Percentiles rank a stretch among this genome's conserved stretches.
Conservation (phyloP, 805 yeast species). For the Metschnikowia lunata region DNA sequence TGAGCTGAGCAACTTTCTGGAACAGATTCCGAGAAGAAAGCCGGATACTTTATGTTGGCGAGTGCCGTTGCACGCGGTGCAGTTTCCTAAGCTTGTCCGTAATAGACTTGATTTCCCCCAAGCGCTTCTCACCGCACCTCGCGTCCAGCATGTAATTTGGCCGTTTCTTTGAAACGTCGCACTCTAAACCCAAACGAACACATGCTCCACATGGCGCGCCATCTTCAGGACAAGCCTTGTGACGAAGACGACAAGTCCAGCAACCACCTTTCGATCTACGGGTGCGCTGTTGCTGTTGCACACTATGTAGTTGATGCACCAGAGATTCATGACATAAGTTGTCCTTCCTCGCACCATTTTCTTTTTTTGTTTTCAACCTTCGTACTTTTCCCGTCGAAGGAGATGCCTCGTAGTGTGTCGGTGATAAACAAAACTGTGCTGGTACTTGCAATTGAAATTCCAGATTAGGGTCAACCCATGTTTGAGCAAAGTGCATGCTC, state of each 20-base stretch:
- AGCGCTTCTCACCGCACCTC: slow-evolving; percentile 2
- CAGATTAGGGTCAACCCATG: too few species aligned
- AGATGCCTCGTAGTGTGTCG: too few species aligned
- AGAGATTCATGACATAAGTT: too few species aligned
- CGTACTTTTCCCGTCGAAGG: too few species aligned
- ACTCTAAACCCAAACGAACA: slow-evolving; percentile 11
- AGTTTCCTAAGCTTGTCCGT: slow-evolving; percentile 9
- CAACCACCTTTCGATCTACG: slow-evolving; percentile 14
- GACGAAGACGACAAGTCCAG: slow-evolving; percentile 20
- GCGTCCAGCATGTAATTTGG: slow-evolving; percentile 16
- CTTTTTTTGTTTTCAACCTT: too few species aligned
- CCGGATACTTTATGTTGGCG: background rate
- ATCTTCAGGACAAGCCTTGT: slow-evolving; percentile 19
- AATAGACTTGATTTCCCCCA: slow-evolving; percentile 5
- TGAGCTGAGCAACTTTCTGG: too few species aligned
- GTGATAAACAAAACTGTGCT: too few species aligned
- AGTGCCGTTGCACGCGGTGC: background rate
- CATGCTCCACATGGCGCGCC: slow-evolving; percentile 14
- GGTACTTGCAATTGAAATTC: too few species aligned
- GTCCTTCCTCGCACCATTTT: too few species aligned
- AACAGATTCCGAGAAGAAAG: too few species aligned
- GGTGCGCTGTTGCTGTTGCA: background rate
- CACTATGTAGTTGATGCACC: too few species aligned
- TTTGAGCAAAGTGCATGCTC: too few species aligned
- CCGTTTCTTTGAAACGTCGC: slow-evolving; percentile 12